Percentiles rank a stretch among this genome's conserved stretches.
phyloP scores from a whole-genome alignment of 441 rosid genomes.

The Pelargonium fulgidum region DNA sequence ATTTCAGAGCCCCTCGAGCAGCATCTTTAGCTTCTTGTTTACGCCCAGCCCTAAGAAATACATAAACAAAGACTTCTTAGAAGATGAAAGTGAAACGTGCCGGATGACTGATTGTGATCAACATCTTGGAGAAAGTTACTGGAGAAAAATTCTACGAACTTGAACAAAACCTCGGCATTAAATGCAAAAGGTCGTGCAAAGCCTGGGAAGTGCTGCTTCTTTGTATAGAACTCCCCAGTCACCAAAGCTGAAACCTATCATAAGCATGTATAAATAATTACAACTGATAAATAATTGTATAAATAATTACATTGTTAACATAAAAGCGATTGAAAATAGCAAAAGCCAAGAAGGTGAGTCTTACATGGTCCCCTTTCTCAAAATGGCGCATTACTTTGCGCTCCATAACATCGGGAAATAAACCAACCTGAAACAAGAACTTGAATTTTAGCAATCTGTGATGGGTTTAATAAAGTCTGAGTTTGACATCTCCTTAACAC shows the following conservation, averaged over 20 bases:
- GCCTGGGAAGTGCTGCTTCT: slow-evolving; percentile 72
- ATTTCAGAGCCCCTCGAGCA: slow-evolving; percentile 74
- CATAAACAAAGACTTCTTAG: slow-evolving; percentile 19
- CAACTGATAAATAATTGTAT: slow-evolving; percentile 6
- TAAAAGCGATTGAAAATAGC: background rate
- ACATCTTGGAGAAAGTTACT: background rate
- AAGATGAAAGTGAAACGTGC: slow-evolving; percentile 6
- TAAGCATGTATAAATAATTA: slow-evolving; percentile 10
- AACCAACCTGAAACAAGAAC: slow-evolving; percentile 51
- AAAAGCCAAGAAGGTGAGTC: slow-evolving; percentile 20
- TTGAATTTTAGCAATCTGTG: slow-evolving; percentile 13
- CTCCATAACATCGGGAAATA: slow-evolving; percentile 80
- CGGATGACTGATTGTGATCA: background rate
- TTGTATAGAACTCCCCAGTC: slow-evolving; percentile 75
- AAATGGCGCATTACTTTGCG: slow-evolving; percentile 59
- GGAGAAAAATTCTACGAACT: slow-evolving; percentile 33
- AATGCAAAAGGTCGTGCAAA: slow-evolving; percentile 82
- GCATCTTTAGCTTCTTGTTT: slow-evolving; percentile 73
- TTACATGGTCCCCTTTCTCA: slow-evolving; percentile 66
- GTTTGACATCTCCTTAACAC: slow-evolving; percentile 23
- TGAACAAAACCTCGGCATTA: slow-evolving; percentile 58
- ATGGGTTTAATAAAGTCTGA: background rate
- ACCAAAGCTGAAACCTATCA: slow-evolving; percentile 79
- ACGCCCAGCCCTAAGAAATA: slow-evolving; percentile 48
- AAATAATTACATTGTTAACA: slow-evolving; percentile 5